phyloP scores from a whole-genome alignment of 352 stramenopile genomes.

The Phytophthora litchii region DNA sequence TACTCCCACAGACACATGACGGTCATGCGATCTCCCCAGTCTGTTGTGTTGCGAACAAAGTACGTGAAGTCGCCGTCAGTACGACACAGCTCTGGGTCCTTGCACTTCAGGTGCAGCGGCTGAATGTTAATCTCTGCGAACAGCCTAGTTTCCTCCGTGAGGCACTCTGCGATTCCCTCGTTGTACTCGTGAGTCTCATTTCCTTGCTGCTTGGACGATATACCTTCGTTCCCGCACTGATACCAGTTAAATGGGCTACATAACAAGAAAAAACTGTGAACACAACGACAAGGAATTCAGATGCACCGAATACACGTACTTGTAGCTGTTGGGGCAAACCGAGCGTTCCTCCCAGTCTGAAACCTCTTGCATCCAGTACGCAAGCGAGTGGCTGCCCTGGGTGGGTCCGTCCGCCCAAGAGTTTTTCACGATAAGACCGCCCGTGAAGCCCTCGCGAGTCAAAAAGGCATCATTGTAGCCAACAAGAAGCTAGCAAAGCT shows the following conservation, averaged over 20 bases:
- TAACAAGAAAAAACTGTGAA: background rate
- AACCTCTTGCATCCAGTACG: constrained; percentile 84
- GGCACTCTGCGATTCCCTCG: constrained; percentile 55
- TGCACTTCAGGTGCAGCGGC: constrained; percentile 71
- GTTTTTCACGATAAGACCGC: constrained; percentile 81
- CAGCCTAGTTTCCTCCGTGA: constrained; percentile 67
- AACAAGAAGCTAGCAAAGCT: constrained; percentile 59
- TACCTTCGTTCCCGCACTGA: constrained; percentile 71
- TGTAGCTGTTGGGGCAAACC: constrained; percentile 82
- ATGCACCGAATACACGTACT: constrained; percentile 42
- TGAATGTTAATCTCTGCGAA: constrained; percentile 80
- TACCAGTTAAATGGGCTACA: constrained; percentile 84
- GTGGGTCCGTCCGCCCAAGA: constrained; percentile 67
- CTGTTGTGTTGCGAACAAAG: constrained; percentile 81
- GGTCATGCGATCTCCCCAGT: constrained; percentile 85
- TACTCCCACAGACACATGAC: constrained; percentile 88
- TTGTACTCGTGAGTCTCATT: constrained; percentile 56
- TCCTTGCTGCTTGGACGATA: constrained; percentile 35
- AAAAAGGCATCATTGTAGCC: constrained; percentile 81
- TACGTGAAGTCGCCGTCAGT: constrained; percentile 68
- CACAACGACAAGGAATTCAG: background rate
- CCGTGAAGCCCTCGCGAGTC: constrained; percentile 76
- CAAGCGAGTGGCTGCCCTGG: constrained; percentile 76
- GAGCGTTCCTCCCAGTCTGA: constrained; percentile 84
- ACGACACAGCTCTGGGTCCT: constrained; percentile 54